Evolutionary conservation across 208 protist genomes (phyloP).

Genomic region (Acanthamoeba healyi): DNA sequence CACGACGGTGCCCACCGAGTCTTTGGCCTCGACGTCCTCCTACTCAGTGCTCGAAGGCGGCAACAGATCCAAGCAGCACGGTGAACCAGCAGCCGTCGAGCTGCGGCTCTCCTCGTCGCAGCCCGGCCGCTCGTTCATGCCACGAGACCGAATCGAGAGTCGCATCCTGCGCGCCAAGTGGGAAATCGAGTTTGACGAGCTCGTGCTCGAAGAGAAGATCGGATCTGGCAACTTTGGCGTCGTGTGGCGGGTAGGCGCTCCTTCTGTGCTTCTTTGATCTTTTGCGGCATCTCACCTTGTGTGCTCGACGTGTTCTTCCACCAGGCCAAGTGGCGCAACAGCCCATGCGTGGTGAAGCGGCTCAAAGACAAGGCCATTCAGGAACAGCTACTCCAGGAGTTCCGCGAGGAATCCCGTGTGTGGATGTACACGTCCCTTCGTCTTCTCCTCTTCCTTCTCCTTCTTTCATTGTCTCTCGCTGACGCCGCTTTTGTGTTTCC

Average conservation of each 20-base stretch:
- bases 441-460: neutral
- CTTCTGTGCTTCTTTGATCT: neutral
- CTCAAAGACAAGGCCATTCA: slow-evolving; percentile 37
- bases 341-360: slow-evolving; percentile 54
- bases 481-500: neutral
- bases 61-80: slow-evolving; percentile 8
- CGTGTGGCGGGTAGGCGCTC: slow-evolving; percentile 46
- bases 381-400: slow-evolving; percentile 37
- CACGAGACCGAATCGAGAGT: slow-evolving; percentile 34
- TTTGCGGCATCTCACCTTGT: neutral
- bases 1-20: neutral
- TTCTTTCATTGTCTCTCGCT: neutral
- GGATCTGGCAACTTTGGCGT: slow-evolving; percentile 68
- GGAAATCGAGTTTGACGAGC: slow-evolving; percentile 70
- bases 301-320: neutral
- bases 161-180: slow-evolving; percentile 65
- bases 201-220: slow-evolving; percentile 70
- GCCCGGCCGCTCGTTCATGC: neutral
- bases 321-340: slow-evolving; percentile 47
- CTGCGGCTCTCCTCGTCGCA: neutral
- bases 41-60: neutral
- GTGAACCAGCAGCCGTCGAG: neutral
- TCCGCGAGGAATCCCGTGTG: slow-evolving; percentile 47
- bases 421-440: neutral
- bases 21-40: neutral